Percentiles rank a stretch among this genome's conserved stretches.
These are phyloP conservation scores for Auriculariales sp. DNA, from an alignment of 768 basidiomycete genomes.

Conservation along the genomic window DNA sequence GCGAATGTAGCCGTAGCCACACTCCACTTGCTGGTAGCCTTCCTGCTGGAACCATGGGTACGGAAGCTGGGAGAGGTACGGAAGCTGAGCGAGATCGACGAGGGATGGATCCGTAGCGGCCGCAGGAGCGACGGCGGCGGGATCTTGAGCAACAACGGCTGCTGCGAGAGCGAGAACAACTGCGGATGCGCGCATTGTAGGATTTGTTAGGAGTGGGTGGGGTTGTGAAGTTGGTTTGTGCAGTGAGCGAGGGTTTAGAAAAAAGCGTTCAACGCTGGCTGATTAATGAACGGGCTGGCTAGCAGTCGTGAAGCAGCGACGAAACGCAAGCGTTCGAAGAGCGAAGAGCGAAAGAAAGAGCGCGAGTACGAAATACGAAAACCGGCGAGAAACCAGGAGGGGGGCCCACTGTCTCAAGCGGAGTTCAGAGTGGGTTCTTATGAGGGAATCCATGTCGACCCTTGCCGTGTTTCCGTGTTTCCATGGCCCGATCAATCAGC, in stretches of 20 bases:
- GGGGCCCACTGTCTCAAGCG: slow-evolving; percentile 7
- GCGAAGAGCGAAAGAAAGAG: slow-evolving; percentile 26
- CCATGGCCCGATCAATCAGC: background rate
- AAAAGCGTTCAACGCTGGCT: slow-evolving; percentile 60
- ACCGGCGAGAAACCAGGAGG: slow-evolving; percentile 23
- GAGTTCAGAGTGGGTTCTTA: slow-evolving; percentile 11
- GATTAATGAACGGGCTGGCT: slow-evolving; percentile 33
- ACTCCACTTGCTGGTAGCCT: slow-evolving; percentile 50
- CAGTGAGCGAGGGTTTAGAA: slow-evolving; percentile 18
- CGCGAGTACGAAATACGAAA: slow-evolving; percentile 19
- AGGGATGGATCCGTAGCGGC: slow-evolving; percentile 4
- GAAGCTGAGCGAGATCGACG: slow-evolving; percentile 3
- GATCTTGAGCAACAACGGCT: slow-evolving; percentile 39
- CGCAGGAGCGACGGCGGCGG: slow-evolving; percentile 8
- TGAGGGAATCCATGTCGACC: background rate
- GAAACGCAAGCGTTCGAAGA: slow-evolving; percentile 32
- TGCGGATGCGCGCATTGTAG: slow-evolving; percentile 50
- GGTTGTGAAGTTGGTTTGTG: slow-evolving; percentile 11
- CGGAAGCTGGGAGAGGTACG: slow-evolving; percentile 26
- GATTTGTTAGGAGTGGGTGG: slow-evolving; percentile 15
- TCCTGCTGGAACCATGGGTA: slow-evolving; percentile 46
- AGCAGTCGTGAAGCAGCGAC: slow-evolving; percentile 30
- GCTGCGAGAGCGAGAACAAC: slow-evolving; percentile 43
- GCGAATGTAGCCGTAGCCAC: slow-evolving; percentile 58
- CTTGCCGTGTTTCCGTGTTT: background rate